These are phyloP conservation scores for Lophiostoma macrostomum DNA, from an alignment of 495 filamentous ascomycete genomes.

Conservation along the genomic window DNA sequence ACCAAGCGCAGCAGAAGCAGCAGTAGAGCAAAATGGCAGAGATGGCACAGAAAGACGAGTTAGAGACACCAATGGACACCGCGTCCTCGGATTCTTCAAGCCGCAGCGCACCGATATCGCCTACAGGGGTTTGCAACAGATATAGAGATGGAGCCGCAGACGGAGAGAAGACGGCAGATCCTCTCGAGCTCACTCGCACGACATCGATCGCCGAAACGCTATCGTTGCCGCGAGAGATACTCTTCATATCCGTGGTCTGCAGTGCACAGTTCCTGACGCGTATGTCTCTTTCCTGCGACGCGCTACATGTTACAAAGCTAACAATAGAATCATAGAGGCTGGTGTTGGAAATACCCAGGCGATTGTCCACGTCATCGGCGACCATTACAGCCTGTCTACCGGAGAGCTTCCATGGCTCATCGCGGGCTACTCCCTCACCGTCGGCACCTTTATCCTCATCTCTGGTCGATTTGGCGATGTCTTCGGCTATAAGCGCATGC, in stretches of 20 bases:
- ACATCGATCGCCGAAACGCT: constrained; percentile 23
- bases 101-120: too few species aligned
- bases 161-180: too few species aligned
- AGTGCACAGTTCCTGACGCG: constrained; percentile 41
- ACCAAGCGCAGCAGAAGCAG: too few species aligned
- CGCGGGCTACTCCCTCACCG: constrained; percentile 29
- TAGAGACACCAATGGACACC: too few species aligned
- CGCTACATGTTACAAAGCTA: too few species aligned
- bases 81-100: too few species aligned
- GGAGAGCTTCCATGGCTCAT: constrained; percentile 27
- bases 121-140: too few species aligned
- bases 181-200: not conserved
- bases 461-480: constrained; percentile 30
- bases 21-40: too few species aligned
- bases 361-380: constrained; percentile 17
- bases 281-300: too few species aligned
- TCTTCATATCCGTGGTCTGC: constrained; percentile 47
- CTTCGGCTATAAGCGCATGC: constrained; percentile 31
- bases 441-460: constrained; percentile 33
- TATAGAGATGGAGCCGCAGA: too few species aligned
- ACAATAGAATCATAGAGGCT: too few species aligned
- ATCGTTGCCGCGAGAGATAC: constrained; percentile 40
- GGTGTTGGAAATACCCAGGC: constrained; percentile 4
- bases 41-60: too few species aligned
- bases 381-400: not conserved